Conservation (phyloP, 257 asterid species). For the Paulownia fortunei region DNA sequence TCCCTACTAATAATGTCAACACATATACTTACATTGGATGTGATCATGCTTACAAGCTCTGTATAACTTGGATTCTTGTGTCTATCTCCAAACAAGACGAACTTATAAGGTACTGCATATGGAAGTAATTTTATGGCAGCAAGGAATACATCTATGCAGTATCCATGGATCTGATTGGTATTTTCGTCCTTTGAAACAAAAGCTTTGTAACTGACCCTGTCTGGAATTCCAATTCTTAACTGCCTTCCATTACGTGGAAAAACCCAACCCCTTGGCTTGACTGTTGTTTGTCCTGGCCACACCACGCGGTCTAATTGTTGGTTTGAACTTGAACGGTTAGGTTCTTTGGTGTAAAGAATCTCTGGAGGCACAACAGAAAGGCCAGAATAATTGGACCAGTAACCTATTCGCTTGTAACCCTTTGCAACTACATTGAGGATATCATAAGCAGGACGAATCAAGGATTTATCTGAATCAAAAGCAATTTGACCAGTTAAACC, state of each 20-base stretch:
- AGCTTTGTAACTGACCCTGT: slow-evolving; percentile 66
- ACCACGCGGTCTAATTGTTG: slow-evolving; percentile 50
- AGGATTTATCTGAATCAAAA: slow-evolving; percentile 55
- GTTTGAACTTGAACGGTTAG: slow-evolving; percentile 64
- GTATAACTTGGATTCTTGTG: slow-evolving; percentile 66
- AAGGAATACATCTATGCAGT: slow-evolving; percentile 73
- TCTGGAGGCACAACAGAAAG: slow-evolving; percentile 75
- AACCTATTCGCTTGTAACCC: slow-evolving; percentile 66
- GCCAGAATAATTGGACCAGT: slow-evolving; percentile 86
- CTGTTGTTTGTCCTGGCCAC: slow-evolving; percentile 76
- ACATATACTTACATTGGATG: slow-evolving; percentile 52
- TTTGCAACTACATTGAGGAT: slow-evolving; percentile 66
- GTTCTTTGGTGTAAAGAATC: slow-evolving; percentile 49
- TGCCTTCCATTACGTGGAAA: slow-evolving; percentile 64
- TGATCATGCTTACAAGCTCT: slow-evolving; percentile 56
- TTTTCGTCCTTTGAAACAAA: slow-evolving; percentile 53
- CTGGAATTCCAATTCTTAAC: slow-evolving; percentile 78
- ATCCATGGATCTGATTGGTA: slow-evolving; percentile 52
- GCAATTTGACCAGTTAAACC: slow-evolving; percentile 70
- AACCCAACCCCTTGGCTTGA: slow-evolving; percentile 84
- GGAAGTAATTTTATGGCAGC: slow-evolving; percentile 74
- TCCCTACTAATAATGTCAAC: not conserved
- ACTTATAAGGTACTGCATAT: slow-evolving; percentile 74
- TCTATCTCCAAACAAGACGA: slow-evolving; percentile 69
- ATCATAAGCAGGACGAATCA: slow-evolving; percentile 65